Evolutionary conservation across 805 yeast species (phyloP).

Genomic region (Lipomyces orientalis): DNA sequence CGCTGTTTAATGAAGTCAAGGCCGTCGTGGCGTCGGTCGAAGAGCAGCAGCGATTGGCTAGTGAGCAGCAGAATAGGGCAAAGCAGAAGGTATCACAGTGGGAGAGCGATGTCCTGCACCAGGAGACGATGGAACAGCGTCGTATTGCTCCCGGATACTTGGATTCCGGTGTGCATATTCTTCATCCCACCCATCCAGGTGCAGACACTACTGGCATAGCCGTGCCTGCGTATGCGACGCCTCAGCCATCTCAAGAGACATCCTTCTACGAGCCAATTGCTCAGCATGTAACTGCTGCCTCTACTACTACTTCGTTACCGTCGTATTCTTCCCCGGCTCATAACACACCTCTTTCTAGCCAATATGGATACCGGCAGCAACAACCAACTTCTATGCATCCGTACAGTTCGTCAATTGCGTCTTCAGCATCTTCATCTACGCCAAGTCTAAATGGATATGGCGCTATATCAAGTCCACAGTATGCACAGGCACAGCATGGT

Average conservation of each 20-base stretch:
- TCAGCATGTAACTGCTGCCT: background rate
- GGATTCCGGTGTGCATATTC: conserved; percentile 42
- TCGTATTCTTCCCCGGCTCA: background rate
- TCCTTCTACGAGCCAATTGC: background rate
- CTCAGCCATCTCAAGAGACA: background rate
- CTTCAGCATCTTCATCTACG: conserved; percentile 11
- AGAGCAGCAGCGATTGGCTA: conserved; percentile 42
- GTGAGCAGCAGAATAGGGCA: conserved; percentile 41
- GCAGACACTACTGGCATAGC: background rate
- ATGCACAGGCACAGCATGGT: background rate
- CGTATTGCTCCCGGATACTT: conserved; percentile 54
- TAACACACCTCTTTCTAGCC: background rate
- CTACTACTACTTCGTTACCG: background rate
- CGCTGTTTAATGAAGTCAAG: conserved; percentile 43
- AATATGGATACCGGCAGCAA: background rate
- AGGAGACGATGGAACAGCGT: conserved; percentile 41
- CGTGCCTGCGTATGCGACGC: background rate
- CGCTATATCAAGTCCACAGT: conserved; percentile 5
- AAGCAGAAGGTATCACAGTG: conserved; percentile 44
- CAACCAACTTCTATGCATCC: background rate
- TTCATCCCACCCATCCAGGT: conserved; percentile 38
- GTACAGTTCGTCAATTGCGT: background rate
- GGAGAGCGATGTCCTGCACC: conserved; percentile 41
- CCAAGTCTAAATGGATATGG: conserved; percentile 7
- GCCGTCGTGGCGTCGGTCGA: conserved; percentile 47